Evolutionary conservation across 805 yeast genomes (phyloP).

Genomic region (Candida stauntonica): DNA sequence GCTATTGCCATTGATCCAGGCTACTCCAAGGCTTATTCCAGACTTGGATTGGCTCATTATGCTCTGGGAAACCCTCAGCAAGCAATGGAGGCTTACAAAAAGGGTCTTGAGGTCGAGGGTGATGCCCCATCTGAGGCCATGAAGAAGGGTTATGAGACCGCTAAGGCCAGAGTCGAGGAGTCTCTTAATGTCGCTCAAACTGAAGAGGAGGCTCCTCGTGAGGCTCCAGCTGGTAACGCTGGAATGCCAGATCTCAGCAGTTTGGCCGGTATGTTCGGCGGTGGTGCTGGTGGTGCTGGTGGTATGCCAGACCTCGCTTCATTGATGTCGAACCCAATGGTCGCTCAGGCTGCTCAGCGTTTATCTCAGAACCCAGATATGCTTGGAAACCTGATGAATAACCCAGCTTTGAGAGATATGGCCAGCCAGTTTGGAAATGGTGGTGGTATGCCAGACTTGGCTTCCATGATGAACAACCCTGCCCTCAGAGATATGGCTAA

Average conservation of each 20-base stretch:
- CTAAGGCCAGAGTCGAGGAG: conserved; percentile 80
- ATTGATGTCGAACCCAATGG: conserved; percentile 84
- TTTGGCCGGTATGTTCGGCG: conserved; percentile 56
- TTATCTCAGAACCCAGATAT: conserved; percentile 86
- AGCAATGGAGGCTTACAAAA: conserved; percentile 84
- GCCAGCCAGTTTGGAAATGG: conserved; percentile 59
- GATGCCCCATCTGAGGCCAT: conserved; percentile 79
- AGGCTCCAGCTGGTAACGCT: conserved; percentile 23
- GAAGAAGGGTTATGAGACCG: conserved; percentile 91
- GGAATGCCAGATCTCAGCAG: conserved; percentile 68
- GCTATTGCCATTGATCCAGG: conserved; percentile 76
- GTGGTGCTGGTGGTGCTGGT: conserved; percentile 53
- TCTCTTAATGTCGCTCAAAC: conserved; percentile 40
- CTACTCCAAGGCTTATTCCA: conserved; percentile 90
- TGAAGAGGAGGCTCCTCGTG: conserved; percentile 24
- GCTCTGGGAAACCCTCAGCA: conserved; percentile 93
- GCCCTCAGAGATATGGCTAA: conserved; percentile 67
- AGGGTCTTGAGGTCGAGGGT: conserved; percentile 86
- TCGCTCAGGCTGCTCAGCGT: conserved; percentile 83
- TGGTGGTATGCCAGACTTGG: conserved; percentile 47
- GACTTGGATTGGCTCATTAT: conserved; percentile 90
- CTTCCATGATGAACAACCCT: conserved; percentile 78
- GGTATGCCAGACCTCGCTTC: conserved; percentile 67
- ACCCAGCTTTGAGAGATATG: conserved; percentile 80
- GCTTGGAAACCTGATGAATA: conserved; percentile 65